These are phyloP conservation scores for Aspergillus carbonarius DNA, from an alignment of 2,329 filamentous ascomycete genomes.

Conservation along the genomic window DNA sequence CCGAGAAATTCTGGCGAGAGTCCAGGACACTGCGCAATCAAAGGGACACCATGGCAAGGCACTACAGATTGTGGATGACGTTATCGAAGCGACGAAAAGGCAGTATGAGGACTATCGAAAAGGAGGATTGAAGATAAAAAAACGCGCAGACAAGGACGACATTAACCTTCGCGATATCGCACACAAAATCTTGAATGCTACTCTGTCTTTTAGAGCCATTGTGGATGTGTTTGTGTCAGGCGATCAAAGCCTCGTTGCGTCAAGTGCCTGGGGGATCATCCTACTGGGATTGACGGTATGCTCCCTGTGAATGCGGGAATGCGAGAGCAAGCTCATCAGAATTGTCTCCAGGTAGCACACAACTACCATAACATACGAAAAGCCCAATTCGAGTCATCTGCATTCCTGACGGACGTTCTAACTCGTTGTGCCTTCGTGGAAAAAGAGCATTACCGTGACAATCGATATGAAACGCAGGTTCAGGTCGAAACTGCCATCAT, in stretches of 20 bases:
- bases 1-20: neutral
- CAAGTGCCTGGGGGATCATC: neutral
- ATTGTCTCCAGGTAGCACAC: fast-evolving
- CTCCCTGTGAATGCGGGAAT: neutral
- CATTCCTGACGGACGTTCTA: neutral
- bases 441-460: neutral
- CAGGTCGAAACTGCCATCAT: neutral
- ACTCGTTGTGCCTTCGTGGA: neutral
- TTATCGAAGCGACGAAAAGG: neutral
- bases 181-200: neutral
- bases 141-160: neutral
- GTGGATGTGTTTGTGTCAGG: neutral
- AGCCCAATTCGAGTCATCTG: neutral
- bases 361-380: neutral
- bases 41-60: neutral
- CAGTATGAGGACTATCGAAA: neutral
- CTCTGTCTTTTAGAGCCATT: neutral
- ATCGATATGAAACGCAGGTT: neutral
- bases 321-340: neutral
- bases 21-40: neutral
- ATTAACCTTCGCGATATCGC: neutral
- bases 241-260: neutral
- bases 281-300: neutral
- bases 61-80: neutral
- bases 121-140: neutral